Base-by-base conservation (phyloP, 2,329 filamentous ascomycete species). In the Sporothrix inflata region DNA sequence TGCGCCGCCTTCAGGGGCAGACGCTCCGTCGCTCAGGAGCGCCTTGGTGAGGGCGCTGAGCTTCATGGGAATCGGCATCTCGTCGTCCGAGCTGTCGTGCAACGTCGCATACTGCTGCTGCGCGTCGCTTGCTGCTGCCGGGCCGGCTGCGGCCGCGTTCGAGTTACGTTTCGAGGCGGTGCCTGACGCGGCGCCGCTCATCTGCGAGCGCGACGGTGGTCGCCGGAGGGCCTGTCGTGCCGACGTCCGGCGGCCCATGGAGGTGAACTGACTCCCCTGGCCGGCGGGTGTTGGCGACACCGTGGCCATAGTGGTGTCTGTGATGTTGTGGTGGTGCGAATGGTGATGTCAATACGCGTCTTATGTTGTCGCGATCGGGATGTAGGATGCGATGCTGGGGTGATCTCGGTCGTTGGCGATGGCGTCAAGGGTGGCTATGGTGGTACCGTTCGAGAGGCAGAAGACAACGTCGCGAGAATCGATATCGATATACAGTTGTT, bases 41-140 rank as follows among this genome's bases (percentile, higher is more conserved):
- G 94, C 94, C 79, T 96, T 95, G 66, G 95, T 97, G 76, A 96
- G 88, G 77, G 94, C 94, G 80, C 94, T 98, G 79, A 98, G 92
- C 83, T 96, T 97, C 89, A 96, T 94, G 77, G 94, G 94, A 76
- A 93, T 91, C 19, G 92, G 92, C 38, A 97, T 93, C 82, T 98
- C 95, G 78, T 98, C 95, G 82, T 98, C 95, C 30, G 94, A 97
- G 84, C 93, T 97, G 79, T 97, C 94, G 77, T 93, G 91, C 76
- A 90, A 80, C 0, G 84, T 78, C n/a, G 80, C 82, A 75, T 83
- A 85, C 65, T 84, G 84, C 73, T 84, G 84, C 71, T 84, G 80
- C 68, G 65, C 16, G 27, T 84, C 82, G 16, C 19, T 4, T 16
- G 70, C 30, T n/a, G 38, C 49, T 38, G 47, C 8, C 24, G 34